A percentile compares a stretch with the other conserved stretches of the same genome.
Conservation (phyloP, 805 yeast genomes). For the Spathaspora passalidarum region DNA sequence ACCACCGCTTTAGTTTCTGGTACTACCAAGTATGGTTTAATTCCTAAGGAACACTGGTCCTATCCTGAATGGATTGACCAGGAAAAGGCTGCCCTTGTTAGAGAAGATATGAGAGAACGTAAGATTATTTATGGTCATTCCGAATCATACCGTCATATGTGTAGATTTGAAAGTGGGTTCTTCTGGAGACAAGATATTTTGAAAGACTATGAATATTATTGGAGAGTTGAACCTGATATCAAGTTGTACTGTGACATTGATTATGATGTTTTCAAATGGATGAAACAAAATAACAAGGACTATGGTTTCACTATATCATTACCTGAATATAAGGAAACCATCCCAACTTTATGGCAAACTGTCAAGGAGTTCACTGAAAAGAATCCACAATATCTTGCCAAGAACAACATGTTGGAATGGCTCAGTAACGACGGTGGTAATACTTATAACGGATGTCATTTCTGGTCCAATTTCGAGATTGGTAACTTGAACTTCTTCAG, state of each 20-base stretch:
- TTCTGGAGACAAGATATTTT: slow-evolving; percentile 74
- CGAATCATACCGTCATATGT: slow-evolving; percentile 83
- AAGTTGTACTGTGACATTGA: slow-evolving; percentile 76
- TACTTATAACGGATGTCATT: slow-evolving; percentile 81
- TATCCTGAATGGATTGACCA: slow-evolving; percentile 79
- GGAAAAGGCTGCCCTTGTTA: slow-evolving; percentile 60
- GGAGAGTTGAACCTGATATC: slow-evolving; percentile 90
- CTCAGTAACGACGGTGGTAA: slow-evolving; percentile 69
- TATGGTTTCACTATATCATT: slow-evolving; percentile 85
- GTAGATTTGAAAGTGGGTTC: slow-evolving; percentile 86
- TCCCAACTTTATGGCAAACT: slow-evolving; percentile 78
- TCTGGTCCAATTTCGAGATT: slow-evolving; percentile 87
- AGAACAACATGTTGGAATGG: slow-evolving; percentile 65
- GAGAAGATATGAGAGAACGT: slow-evolving; percentile 53
- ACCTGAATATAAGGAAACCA: slow-evolving; percentile 79
- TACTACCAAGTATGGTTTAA: slow-evolving; percentile 66
- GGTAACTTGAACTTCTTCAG: slow-evolving; percentile 73
- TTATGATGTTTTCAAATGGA: slow-evolving; percentile 78
- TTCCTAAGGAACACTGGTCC: slow-evolving; percentile 83
- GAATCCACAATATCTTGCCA: slow-evolving; percentile 58
- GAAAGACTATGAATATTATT: slow-evolving; percentile 78
- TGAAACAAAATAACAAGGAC: slow-evolving; percentile 70
- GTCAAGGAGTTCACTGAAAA: slow-evolving; percentile 61
- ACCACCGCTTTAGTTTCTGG: slow-evolving; percentile 73
- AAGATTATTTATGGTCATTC: slow-evolving; percentile 73